Percentiles rank a stretch among this genome's conserved stretches.
Conservation (phyloP, 2,329 filamentous ascomycete species). For the Hortaea sp. region DNA sequence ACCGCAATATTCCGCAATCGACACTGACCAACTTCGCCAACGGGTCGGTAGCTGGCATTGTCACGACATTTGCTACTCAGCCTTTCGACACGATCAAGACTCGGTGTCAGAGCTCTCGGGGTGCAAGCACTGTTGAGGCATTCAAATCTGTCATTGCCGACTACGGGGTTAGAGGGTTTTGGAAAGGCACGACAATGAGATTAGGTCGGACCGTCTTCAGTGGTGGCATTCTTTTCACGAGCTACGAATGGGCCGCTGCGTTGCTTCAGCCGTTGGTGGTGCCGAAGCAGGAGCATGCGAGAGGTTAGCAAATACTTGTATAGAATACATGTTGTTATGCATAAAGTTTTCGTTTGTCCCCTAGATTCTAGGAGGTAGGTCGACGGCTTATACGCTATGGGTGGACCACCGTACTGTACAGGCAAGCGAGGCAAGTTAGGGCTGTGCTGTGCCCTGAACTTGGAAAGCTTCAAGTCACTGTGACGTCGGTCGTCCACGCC, state of each 20-base stretch:
- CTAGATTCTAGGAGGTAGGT: too few species aligned
- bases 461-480: background rate
- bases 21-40: conserved; percentile 51
- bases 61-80: conserved; percentile 51
- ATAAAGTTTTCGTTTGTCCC: too few species aligned
- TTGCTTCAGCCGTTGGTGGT: conserved; percentile 28
- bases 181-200: conserved; percentile 60
- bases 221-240: conserved; percentile 57
- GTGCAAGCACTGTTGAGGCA: conserved; percentile 48
- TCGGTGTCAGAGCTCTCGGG: conserved; percentile 48
- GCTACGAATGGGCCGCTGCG: conserved; percentile 48
- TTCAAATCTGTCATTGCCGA: conserved; percentile 45
- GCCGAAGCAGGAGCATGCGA: background rate
- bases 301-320: background rate
- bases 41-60: conserved; percentile 49
- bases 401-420: too few species aligned
- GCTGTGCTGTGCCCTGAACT: too few species aligned
- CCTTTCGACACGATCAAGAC: conserved; percentile 58
- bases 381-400: too few species aligned
- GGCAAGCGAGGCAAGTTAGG: too few species aligned
- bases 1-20: conserved; percentile 38
- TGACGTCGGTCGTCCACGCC: background rate
- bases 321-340: background rate
- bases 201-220: conserved; percentile 53
- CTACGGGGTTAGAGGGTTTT: conserved; percentile 51